Evolutionary conservation across 108 stramenopile genomes (phyloP).

Genomic region (Epipyxis sp.): DNA sequence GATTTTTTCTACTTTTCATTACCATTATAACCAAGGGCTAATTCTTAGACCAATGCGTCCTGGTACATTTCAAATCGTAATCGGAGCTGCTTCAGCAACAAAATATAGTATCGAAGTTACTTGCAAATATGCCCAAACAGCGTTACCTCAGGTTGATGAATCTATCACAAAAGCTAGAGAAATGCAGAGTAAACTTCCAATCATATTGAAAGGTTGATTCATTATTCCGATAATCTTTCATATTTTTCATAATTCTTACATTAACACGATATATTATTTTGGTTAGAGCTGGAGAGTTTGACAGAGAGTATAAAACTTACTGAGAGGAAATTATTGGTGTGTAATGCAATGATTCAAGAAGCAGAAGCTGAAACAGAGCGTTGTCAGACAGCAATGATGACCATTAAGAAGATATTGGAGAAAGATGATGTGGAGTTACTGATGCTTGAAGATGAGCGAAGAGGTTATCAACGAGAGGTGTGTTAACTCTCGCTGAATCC

Average conservation of each 20-base stretch:
- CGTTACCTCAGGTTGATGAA: constrained; percentile 10
- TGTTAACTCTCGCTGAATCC: too few relatives aligned
- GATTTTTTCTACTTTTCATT: too few relatives aligned
- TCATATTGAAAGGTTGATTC: too few relatives aligned
- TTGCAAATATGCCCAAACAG: constrained; percentile 13
- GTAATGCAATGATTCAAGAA: constrained; percentile 35
- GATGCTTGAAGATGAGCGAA: constrained; percentile 35
- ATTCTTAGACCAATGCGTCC: constrained; percentile 34
- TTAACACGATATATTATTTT: too few relatives aligned
- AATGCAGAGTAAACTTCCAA: constrained; percentile 30
- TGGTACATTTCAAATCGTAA: constrained; percentile 44
- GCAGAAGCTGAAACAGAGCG: constrained; percentile 40
- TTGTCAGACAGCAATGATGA: constrained; percentile 36
- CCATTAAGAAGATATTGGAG: constrained; percentile 34
- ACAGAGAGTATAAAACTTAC: constrained; percentile 38
- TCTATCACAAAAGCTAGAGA: background rate
- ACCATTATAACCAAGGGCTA: too few relatives aligned
- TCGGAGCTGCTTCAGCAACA: constrained; percentile 42
- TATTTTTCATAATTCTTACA: too few relatives aligned
- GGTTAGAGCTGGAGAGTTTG: constrained; percentile 39
- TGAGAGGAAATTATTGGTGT: constrained; percentile 45
- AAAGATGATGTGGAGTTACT: constrained; percentile 42
- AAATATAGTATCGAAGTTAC: constrained; percentile 40
- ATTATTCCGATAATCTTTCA: too few relatives aligned
- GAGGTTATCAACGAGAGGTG: constrained; percentile 22